phyloP scores from a whole-genome alignment of 768 basidiomycete species.

The Mycena epipterygia region DNA sequence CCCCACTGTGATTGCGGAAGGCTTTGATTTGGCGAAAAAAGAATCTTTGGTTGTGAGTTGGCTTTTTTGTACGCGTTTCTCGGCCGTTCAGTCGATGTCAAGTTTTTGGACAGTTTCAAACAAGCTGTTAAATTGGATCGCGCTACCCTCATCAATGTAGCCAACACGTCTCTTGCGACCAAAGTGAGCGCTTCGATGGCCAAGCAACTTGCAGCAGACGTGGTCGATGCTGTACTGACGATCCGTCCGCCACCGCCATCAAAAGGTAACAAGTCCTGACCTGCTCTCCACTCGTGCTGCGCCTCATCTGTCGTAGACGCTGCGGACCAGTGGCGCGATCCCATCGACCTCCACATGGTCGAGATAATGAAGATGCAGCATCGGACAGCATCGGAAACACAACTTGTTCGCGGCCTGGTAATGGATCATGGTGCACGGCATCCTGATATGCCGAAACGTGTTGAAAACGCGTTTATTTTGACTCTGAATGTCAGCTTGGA shows the following conservation, averaged over 20 bases:
- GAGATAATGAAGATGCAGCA: conserved; percentile 99
- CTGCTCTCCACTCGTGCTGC: conserved; percentile 27
- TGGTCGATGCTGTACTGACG: conserved; percentile 94
- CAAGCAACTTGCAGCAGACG: conserved; percentile 88
- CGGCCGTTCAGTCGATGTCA: conserved; percentile 26
- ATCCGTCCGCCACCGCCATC: conserved; percentile 81
- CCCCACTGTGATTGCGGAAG: conserved; percentile 94
- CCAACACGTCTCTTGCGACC: conserved; percentile 95
- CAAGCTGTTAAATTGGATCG: conserved; percentile 84
- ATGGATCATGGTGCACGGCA: conserved; percentile 98
- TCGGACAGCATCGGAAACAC: conserved; percentile 96
- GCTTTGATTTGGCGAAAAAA: conserved; percentile 98
- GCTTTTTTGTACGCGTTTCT: background rate
- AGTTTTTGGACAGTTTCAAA: conserved; percentile 97
- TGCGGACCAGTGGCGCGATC: conserved; percentile 81
- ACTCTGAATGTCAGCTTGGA: conserved; percentile 98
- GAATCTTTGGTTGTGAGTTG: conserved; percentile 84
- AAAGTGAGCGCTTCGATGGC: conserved; percentile 89
- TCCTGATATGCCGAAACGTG: conserved; percentile 98
- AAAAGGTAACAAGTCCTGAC: conserved; percentile 58
- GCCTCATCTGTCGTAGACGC: conserved; percentile 56
- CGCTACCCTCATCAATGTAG: conserved; percentile 92
- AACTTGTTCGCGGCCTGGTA: conserved; percentile 94
- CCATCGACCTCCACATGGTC: conserved; percentile 99
- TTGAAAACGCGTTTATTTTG: conserved; percentile 95